Conservation (phyloP, 2,329 filamentous ascomycete genomes). For the Coniochaeta pulveracea region DNA sequence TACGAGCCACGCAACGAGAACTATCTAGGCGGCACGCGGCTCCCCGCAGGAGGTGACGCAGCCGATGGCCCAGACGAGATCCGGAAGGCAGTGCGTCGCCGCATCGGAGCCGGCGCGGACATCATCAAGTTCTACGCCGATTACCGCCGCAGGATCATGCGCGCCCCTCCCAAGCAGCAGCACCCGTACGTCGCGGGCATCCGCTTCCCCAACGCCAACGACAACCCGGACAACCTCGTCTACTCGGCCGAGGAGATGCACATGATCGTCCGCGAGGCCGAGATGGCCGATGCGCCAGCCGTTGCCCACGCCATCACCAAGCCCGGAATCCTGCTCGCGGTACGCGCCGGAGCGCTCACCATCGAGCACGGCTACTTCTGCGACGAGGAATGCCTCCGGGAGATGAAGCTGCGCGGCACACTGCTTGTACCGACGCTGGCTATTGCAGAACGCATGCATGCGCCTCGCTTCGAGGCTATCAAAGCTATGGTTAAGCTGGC, state of each 20-base stretch:
- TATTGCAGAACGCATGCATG: slow-evolving; percentile 25
- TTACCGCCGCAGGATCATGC: slow-evolving; percentile 24
- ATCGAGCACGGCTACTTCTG: slow-evolving; percentile 29
- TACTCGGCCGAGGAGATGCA: slow-evolving; percentile 33
- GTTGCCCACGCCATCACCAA: slow-evolving; percentile 25
- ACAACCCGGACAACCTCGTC: slow-evolving; percentile 22
- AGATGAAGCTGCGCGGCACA: slow-evolving; percentile 28
- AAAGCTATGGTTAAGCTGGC: too few species aligned
- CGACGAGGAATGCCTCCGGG: slow-evolving; percentile 24
- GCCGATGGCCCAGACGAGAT: slow-evolving; percentile 20
- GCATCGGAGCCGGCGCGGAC: slow-evolving; percentile 29
- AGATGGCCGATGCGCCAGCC: slow-evolving; percentile 22
- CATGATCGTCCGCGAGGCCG: slow-evolving; percentile 29
- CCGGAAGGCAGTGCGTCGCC: slow-evolving; percentile 22
- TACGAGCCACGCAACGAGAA: slow-evolving; percentile 36
- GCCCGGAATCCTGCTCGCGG: slow-evolving; percentile 26
- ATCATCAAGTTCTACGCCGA: slow-evolving; percentile 34
- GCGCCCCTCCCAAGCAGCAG: slow-evolving; percentile 19
- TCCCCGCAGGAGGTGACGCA: slow-evolving; percentile 26
- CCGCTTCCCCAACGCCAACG: slow-evolving; percentile 12
- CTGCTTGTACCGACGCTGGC: slow-evolving; percentile 38
- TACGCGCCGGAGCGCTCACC: slow-evolving; percentile 26
- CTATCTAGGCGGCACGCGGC: slow-evolving; percentile 14
- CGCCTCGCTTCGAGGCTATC: slow-evolving; percentile 30
- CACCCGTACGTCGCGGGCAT: slow-evolving; percentile 3